Conservation (phyloP, 2,329 filamentous ascomycete species). For the Ophiostoma perfectum region DNA sequence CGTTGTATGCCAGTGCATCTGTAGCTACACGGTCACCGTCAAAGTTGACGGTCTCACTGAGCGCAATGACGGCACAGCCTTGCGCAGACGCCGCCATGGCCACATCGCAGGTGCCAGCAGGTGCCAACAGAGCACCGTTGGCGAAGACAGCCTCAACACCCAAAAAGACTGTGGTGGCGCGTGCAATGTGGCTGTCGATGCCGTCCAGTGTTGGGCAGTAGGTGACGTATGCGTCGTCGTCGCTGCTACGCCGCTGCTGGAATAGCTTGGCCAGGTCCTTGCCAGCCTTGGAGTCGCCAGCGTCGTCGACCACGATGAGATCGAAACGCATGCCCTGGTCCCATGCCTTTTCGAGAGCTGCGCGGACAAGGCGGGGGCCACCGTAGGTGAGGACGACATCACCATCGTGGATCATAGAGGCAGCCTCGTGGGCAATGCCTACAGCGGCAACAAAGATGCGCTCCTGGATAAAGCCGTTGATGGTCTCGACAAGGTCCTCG, state of each 20-base stretch:
- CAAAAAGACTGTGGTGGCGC: slow-evolving; percentile 66
- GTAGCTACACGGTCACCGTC: slow-evolving; percentile 76
- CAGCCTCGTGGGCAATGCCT: slow-evolving; percentile 73
- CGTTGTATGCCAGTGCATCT: slow-evolving; percentile 90
- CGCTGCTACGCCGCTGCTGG: slow-evolving; percentile 25
- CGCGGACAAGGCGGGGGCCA: slow-evolving; percentile 79
- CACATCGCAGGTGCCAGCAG: slow-evolving; percentile 79
- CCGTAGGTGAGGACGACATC: slow-evolving; percentile 84
- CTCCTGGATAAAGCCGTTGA: slow-evolving; percentile 86
- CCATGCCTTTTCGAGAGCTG: slow-evolving; percentile 69
- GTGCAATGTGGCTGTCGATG: slow-evolving; percentile 65
- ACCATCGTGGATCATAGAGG: slow-evolving; percentile 68
- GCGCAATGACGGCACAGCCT: slow-evolving; percentile 76
- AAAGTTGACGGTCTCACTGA: slow-evolving; percentile 95
- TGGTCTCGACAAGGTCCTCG: slow-evolving; percentile 66
- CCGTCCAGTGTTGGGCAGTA: slow-evolving; percentile 76
- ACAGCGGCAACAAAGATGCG: slow-evolving; percentile 82
- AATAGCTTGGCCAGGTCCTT: slow-evolving; percentile 63
- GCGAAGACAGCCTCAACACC: slow-evolving; percentile 93
- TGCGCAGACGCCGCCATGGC: slow-evolving; percentile 74
- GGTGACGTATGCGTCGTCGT: slow-evolving; percentile 53
- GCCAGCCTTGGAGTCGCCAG: slow-evolving; percentile 46
- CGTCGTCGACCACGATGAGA: slow-evolving; percentile 76
- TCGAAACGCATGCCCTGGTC: slow-evolving; percentile 67
- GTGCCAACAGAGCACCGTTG: slow-evolving; percentile 84